These are phyloP conservation scores for Raphanus sativus DNA, from an alignment of 345 rosid genomes.

Conservation along the genomic window DNA sequence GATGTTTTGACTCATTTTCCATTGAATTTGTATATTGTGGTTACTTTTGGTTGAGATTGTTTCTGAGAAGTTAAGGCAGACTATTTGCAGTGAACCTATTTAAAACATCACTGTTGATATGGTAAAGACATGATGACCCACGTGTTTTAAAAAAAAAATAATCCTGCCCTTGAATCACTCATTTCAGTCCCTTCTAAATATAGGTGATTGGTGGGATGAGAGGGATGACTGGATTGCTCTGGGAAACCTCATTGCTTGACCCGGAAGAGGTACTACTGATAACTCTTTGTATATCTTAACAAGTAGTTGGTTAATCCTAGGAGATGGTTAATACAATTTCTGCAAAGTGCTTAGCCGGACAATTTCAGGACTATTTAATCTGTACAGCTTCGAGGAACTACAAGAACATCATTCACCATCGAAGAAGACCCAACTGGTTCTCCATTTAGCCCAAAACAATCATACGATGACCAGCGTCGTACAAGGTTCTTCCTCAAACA, in stretches of 20 bases:
- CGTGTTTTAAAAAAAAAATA: neutral
- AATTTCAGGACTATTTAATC: too few relatives aligned
- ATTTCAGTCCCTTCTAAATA: neutral
- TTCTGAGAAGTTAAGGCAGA: neutral
- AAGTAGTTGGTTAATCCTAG: constrained; percentile 12
- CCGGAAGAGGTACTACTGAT: constrained; percentile 72
- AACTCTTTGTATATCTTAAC: constrained; percentile 5
- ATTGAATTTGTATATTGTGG: neutral
- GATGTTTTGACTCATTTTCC: neutral
- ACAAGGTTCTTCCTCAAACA: too few relatives aligned
- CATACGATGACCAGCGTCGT: too few relatives aligned
- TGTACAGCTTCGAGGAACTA: too few relatives aligned
- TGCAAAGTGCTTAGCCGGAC: too few relatives aligned
- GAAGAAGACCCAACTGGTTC: too few relatives aligned
- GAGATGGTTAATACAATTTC: too few relatives aligned
- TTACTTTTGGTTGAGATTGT: constrained; percentile 12
- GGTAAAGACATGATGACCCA: constrained; percentile 46
- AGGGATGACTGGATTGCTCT: constrained; percentile 95
- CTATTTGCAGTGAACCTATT: constrained; percentile 1
- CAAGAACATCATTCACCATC: too few relatives aligned
- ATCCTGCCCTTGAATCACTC: neutral
- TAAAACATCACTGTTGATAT: constrained; percentile 85
- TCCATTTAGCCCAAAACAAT: too few relatives aligned
- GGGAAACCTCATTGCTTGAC: constrained; percentile 98
- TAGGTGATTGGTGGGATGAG: constrained; percentile 99